Percentiles rank a stretch among this genome's conserved stretches.
phyloP scores from a whole-genome alignment of 2,329 filamentous ascomycete genomes.

The Pseudogymnoascus sp. region DNA sequence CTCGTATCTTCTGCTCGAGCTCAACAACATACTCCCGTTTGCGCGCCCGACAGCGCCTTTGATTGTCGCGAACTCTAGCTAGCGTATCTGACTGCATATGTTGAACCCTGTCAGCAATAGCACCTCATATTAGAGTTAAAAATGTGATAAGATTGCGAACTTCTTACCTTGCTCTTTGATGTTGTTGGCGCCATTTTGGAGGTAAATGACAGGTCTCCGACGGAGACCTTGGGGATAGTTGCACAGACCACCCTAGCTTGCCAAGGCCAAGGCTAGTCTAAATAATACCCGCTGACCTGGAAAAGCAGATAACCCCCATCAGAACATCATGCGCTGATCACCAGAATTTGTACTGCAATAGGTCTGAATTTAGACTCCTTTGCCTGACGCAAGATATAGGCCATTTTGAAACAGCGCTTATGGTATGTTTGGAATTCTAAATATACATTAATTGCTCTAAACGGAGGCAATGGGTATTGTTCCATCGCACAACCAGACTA shows the following conservation, averaged over 20 bases:
- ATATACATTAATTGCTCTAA: not conserved
- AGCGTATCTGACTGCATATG: not conserved
- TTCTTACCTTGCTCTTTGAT: not conserved
- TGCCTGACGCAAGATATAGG: too few relatives aligned
- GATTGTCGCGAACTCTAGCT: conserved; percentile 7
- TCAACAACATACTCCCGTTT: conserved; percentile 12
- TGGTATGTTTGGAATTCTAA: not conserved
- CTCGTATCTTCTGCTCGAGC: conserved; percentile 36
- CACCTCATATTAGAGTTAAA: not conserved
- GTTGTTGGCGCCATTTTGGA: not conserved
- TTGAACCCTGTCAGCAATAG: not conserved
- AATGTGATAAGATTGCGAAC: not conserved
- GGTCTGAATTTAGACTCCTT: too few relatives aligned
- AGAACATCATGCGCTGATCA: not conserved
- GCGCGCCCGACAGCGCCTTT: conserved; percentile 3
- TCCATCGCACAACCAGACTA: not conserved
- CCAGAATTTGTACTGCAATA: not conserved
- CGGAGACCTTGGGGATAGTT: not conserved
- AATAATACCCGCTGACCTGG: too few relatives aligned
- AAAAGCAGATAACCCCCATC: too few relatives aligned
- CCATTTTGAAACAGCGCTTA: not conserved
- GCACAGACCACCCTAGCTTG: not conserved
- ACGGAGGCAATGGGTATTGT: not conserved
- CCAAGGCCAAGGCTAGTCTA: not conserved
- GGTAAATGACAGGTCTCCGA: not conserved